A percentile compares a stretch with the other conserved stretches of the same genome.
Evolutionary conservation across 352 stramenopile genomes (phyloP).

Genomic region (Pilasporangium apinafurcum): DNA sequence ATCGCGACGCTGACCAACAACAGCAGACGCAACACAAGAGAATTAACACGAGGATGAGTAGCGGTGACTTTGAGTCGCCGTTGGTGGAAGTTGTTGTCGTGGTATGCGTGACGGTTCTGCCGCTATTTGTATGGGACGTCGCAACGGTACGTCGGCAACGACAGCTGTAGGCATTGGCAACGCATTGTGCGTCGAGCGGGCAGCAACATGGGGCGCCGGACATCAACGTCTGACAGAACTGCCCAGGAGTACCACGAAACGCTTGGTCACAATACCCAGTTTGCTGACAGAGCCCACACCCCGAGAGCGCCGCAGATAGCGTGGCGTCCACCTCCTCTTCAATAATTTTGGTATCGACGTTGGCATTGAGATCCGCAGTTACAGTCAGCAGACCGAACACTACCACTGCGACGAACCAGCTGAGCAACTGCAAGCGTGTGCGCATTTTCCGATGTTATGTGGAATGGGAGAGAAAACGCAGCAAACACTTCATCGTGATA

Average conservation of each 20-base stretch:
- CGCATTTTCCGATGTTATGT: no score
- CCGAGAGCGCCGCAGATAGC: constrained; percentile 41
- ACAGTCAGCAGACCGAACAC: no score
- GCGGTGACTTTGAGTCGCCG: constrained; percentile 17
- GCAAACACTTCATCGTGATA: no score
- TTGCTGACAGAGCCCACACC: constrained; percentile 54
- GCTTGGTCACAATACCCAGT: constrained; percentile 55
- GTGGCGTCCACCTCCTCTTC: constrained; percentile 23
- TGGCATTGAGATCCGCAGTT: no score
- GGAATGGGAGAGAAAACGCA: no score
- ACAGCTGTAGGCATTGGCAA: constrained; percentile 48
- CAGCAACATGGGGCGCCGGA: constrained; percentile 60
- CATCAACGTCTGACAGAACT: constrained; percentile 58
- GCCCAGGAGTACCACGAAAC: constrained; percentile 43
- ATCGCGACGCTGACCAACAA: constrained; percentile 24
- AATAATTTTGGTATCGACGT: constrained; percentile 9
- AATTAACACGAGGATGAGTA: constrained; percentile 34
- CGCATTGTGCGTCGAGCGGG: constrained; percentile 46
- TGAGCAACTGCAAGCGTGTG: no score
- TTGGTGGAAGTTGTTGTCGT: constrained; percentile 20
- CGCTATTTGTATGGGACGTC: constrained; percentile 7
- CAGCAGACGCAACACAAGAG: constrained; percentile 51
- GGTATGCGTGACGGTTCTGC: constrained; percentile 14
- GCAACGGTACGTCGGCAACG: constrained; percentile 32
- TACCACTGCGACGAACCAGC: no score